Base-by-base conservation (phyloP, 163 green algal species). In the Chloromonas sp. region DNA sequence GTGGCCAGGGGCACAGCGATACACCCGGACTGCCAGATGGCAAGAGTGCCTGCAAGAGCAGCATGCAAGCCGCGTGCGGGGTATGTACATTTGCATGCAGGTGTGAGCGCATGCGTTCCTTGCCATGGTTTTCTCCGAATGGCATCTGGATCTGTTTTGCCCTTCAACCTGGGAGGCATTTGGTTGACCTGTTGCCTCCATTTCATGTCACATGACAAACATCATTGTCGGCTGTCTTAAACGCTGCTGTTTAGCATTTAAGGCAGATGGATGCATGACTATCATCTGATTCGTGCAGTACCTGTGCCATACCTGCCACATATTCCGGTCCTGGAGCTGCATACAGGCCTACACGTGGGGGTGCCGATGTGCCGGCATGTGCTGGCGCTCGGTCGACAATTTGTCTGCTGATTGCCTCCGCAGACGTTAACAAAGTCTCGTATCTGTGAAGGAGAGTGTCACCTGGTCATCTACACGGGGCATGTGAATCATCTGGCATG, bases 1-100 rank as follows among this genome's bases (percentile, higher is more conserved):
- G 92, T 87, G 60, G 93, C 95, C 11, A 99, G 88, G 0, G 97
- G 97, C 13, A 99, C 96, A 0, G 91, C 91, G 15, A 98, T 93
- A 59, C 91, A 92, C 2, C 94, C 88, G 11, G 87, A 85, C 70
- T 96, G 88, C 97, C 97, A 99, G 0, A 93, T 91, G 0, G 87
- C 96, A 90, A 91, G 96, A 0, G 91, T 95, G 59, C 82, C 88
- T 14, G 89, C 66, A 74, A 36, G 36, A 36, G 36, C 36, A 36
- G 36, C 36, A 36, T 36, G 36, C 36, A 36, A 36, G 36, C 36
- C 36, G 36, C 36, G 36, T 36, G 36, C 36, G 36, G 36, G 36
- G 36, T 36, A 36, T 36, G 36, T 36, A 36, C 36, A 36, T 36
- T 36, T 36, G 36, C 36, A 36, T 36, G 36, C 36, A 36, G 36